Percentiles rank a stretch among this genome's conserved stretches.
Conservation (phyloP, 2,329 filamentous ascomycete species). For the Aspergillus pseudotamarii region DNA sequence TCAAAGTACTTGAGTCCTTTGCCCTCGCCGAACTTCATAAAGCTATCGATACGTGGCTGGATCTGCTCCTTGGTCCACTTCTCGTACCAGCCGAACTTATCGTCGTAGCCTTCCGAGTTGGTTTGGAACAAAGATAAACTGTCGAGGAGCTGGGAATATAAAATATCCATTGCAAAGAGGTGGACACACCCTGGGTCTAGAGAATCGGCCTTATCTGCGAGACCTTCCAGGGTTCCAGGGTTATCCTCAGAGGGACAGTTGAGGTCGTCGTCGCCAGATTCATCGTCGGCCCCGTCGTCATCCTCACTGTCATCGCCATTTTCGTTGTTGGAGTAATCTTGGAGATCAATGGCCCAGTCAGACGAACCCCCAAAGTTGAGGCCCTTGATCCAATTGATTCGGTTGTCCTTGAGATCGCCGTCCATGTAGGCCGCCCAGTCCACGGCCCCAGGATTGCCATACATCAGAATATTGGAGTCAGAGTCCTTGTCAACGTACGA, state of each 20-base stretch:
- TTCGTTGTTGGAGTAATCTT: background rate
- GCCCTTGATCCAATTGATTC: background rate
- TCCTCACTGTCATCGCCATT: background rate
- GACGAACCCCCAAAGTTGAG: background rate
- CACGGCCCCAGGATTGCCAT: background rate
- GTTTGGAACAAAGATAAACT: background rate
- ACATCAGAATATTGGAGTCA: background rate
- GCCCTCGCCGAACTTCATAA: background rate
- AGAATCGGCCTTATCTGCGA: background rate
- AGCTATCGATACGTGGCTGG: background rate
- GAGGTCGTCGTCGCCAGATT: background rate
- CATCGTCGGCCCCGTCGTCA: background rate
- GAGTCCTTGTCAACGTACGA: background rate
- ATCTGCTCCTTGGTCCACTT: background rate
- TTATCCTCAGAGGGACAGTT: background rate
- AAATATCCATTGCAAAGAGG: background rate
- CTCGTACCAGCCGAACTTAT: background rate
- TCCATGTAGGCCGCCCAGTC: constrained; percentile 1
- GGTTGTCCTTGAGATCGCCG: background rate
- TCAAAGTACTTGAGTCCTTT: background rate
- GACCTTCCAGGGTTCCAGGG: background rate
- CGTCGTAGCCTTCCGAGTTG: background rate
- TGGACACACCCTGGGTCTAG: background rate
- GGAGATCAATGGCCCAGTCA: constrained; percentile 2
- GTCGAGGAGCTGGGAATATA: background rate